Percentiles rank a stretch among this genome's conserved stretches.
Conservation (phyloP, 2,329 filamentous ascomycete species). For the Xenoacremonium recifei region DNA sequence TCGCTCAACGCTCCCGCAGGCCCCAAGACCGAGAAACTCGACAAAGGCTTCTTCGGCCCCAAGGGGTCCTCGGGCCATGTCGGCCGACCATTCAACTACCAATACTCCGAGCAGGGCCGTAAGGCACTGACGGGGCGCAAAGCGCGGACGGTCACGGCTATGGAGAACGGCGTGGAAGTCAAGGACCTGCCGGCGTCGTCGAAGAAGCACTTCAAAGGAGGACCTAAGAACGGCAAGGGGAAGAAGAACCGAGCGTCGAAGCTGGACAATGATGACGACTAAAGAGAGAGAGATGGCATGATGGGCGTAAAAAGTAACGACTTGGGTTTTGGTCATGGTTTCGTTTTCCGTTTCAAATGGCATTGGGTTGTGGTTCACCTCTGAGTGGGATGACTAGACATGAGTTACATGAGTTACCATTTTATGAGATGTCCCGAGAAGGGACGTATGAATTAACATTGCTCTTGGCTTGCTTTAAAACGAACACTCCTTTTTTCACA, state of each 20-base stretch:
- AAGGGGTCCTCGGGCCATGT: constrained; percentile 64
- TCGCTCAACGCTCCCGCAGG: constrained; percentile 55
- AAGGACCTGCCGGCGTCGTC: constrained; percentile 67
- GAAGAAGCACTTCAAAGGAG: constrained; percentile 96
- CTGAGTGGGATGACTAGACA: too few species aligned
- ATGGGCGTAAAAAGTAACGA: constrained; percentile 1
- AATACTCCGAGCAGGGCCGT: constrained; percentile 79
- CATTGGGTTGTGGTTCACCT: too few species aligned
- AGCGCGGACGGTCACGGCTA: constrained; percentile 72
- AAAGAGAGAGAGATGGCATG: constrained; percentile 30
- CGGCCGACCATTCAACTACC: constrained; percentile 81
- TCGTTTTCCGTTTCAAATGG: too few species aligned
- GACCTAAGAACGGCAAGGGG: constrained; percentile 58
- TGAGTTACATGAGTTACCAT: too few species aligned
- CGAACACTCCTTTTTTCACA: not conserved
- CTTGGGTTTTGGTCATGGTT: too few species aligned
- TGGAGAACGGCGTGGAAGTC: constrained; percentile 83
- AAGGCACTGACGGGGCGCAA: constrained; percentile 84
- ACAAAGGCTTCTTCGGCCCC: constrained; percentile 84
- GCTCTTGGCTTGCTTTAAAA: too few species aligned
- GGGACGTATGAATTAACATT: too few species aligned
- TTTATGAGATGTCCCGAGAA: too few species aligned
- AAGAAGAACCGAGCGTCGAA: constrained; percentile 33
- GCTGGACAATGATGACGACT: constrained; percentile 20
- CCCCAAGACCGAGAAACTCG: constrained; percentile 72